These are phyloP conservation scores for Saccharomyces pastorianus DNA, from an alignment of 1,139 yeast genomes.

Conservation along the genomic window DNA sequence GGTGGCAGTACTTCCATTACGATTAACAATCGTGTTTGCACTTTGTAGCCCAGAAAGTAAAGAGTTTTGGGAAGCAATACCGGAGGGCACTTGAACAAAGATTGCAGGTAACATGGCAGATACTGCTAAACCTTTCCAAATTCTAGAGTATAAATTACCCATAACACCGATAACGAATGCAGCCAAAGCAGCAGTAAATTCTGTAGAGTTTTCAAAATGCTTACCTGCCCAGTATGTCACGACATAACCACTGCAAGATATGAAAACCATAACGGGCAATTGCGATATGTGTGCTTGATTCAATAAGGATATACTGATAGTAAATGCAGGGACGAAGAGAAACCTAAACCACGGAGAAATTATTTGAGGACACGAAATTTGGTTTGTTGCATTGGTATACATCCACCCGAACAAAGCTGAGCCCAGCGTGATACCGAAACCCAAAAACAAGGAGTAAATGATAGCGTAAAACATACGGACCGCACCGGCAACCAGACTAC, in stretches of 20 bases:
- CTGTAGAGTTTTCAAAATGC: slow-evolving; percentile 64
- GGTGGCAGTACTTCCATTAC: slow-evolving; percentile 24
- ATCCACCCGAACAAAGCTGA: slow-evolving; percentile 94
- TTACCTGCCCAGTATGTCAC: slow-evolving; percentile 78
- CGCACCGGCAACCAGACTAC: slow-evolving; percentile 86
- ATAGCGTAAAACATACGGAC: slow-evolving; percentile 95
- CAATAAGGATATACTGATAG: slow-evolving; percentile 64
- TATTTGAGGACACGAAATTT: slow-evolving; percentile 46
- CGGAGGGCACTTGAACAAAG: slow-evolving; percentile 90
- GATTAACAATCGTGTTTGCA: slow-evolving; percentile 62
- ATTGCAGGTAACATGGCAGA: slow-evolving; percentile 94
- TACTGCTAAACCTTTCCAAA: slow-evolving; percentile 89
- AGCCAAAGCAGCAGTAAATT: slow-evolving; percentile 81
- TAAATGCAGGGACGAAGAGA: slow-evolving; percentile 72
- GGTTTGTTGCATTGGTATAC: slow-evolving; percentile 60
- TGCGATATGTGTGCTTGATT: slow-evolving; percentile 80
- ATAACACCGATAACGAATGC: slow-evolving; percentile 86
- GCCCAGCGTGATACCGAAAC: slow-evolving; percentile 90
- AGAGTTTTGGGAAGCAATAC: slow-evolving; percentile 83
- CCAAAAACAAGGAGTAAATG: slow-evolving; percentile 79
- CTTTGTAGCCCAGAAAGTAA: slow-evolving; percentile 68
- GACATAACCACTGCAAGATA: slow-evolving; percentile 71
- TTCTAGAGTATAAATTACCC: slow-evolving; percentile 80
- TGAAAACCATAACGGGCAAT: slow-evolving; percentile 70
- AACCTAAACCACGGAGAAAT: slow-evolving; percentile 63